Base-by-base conservation (phyloP, 352 stramenopile genomes). In the Plasmopara muralis region DNA sequence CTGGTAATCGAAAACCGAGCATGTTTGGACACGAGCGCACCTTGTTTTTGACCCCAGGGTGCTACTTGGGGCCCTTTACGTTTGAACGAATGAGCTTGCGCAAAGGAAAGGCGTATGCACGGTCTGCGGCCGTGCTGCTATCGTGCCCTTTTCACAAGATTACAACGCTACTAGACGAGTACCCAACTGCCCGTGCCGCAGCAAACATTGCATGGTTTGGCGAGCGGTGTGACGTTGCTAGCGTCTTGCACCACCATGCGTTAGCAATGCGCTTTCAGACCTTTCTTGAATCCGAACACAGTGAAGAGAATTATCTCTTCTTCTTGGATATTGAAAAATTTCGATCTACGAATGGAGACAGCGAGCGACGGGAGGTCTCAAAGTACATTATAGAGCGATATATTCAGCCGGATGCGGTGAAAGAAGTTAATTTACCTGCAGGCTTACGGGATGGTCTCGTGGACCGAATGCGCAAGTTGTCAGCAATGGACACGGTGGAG, bases 201-300 rank as follows among this genome's bases (percentile, higher is more conserved):
- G 79, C 79, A 29, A 84, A 85, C 44, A 87, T 91, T 30, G 73
- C 77, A 4, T 91, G 80, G 80, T 83, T 82, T 43, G 77, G 80
- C 6, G 74, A 87, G 39, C 58, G 66, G 2, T 88, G 77, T 29
- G 76, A 89, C 41, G 64, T 91, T 20, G 66, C 61, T 2, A 81
- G 76, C 10, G 68, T 91, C 5, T 53, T 91, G 38, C 67, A 66
- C 2, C 80, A 91, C 47, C 69, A 60, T 0, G 55, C 80, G 7
- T 67, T 87, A 15, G 84, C 65, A 1, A 54, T 86, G 39, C 72
- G 74, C 4, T 88, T 87, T 50, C 66, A 78, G 44, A 50, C 72
- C 0, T 91, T 91, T 42, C 62, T 87, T 0, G 67, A 83, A 47
- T 68, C 77, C 5, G 80, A 91, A 47, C 79, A 89, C 43, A 89